Percentiles rank a stretch among this genome's conserved stretches.
These are phyloP conservation scores for Teratosphaeria viscida DNA, from an alignment of 2,329 filamentous ascomycete genomes.

Conservation along the genomic window DNA sequence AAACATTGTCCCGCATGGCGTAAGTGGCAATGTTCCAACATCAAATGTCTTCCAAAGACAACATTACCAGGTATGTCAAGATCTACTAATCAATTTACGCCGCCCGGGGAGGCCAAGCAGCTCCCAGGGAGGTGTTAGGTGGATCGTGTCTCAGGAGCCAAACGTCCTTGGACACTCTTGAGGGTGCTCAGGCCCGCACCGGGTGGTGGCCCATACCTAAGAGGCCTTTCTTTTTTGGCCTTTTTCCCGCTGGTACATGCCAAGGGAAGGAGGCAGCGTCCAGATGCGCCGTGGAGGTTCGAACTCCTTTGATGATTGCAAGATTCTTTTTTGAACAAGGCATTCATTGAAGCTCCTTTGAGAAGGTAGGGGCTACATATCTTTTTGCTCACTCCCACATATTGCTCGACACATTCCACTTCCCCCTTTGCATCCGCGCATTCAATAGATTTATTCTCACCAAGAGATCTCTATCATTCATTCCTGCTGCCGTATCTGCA, in stretches of 20 bases:
- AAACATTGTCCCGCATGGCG: not conserved
- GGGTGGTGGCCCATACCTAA: not conserved
- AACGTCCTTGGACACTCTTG: not conserved
- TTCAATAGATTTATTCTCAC: not conserved
- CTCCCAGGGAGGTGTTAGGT: not conserved
- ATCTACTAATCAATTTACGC: not conserved
- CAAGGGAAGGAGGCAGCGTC: not conserved
- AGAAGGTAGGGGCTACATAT: not conserved
- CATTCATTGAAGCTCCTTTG: not conserved
- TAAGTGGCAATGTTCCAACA: too few species aligned
- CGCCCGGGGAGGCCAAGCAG: not conserved
- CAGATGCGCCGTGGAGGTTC: not conserved
- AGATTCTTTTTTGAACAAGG: not conserved
- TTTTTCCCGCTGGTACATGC: not conserved
- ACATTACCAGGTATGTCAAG: too few species aligned
- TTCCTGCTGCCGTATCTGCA: not conserved
- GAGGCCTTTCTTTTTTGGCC: not conserved
- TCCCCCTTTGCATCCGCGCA: not conserved
- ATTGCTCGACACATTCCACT: not conserved
- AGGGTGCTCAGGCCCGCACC: not conserved
- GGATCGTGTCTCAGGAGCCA: not conserved
- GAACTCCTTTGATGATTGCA: not conserved
- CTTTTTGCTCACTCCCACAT: not conserved
- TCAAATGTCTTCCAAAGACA: too few species aligned
- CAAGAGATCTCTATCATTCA: not conserved